phyloP scores from a whole-genome alignment of 1,284 basidiomycete species.

The Cerioporus squamosus region DNA sequence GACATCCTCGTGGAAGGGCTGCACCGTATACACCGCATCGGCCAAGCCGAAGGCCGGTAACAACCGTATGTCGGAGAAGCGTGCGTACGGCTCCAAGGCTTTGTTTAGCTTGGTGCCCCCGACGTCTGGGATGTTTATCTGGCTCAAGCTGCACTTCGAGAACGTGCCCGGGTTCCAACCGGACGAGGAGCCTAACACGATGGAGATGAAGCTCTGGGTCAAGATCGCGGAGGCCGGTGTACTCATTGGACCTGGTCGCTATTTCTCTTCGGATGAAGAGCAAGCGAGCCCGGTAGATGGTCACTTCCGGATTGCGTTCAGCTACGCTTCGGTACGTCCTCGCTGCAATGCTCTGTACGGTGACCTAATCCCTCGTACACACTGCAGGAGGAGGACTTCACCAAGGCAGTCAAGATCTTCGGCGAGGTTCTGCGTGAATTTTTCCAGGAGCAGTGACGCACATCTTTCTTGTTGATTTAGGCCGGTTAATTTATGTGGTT shows the following conservation, averaged over 20 bases:
- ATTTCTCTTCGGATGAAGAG: conserved; percentile 53
- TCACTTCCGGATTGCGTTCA: conserved; percentile 70
- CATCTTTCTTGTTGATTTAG: too few relatives aligned
- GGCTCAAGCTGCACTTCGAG: conserved; percentile 71
- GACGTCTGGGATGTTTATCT: conserved; percentile 71
- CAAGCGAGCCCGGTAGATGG: conserved; percentile 43
- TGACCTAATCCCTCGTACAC: not conserved
- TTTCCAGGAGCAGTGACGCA: conserved; percentile 25
- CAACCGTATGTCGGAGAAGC: conserved; percentile 46
- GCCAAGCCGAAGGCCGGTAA: conserved; percentile 32
- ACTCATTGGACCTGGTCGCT: conserved; percentile 61
- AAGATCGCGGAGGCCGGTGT: conserved; percentile 64
- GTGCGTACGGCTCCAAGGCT: conserved; percentile 31
- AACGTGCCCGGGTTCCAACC: conserved; percentile 54
- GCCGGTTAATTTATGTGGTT: too few relatives aligned
- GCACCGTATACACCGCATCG: conserved; percentile 47
- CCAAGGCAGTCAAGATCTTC: conserved; percentile 36
- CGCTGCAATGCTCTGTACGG: not conserved
- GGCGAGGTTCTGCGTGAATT: conserved; percentile 35
- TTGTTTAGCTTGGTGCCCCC: conserved; percentile 76
- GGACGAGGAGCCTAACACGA: conserved; percentile 42
- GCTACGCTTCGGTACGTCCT: conserved; percentile 52
- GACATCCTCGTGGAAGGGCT: conserved; percentile 43
- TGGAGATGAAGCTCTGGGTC: conserved; percentile 61
- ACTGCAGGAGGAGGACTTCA: conserved; percentile 30